These are phyloP conservation scores for Polytrichum commune DNA, from an alignment of 225 moss, liverwort and hornwort species.

Conservation along the genomic window DNA sequence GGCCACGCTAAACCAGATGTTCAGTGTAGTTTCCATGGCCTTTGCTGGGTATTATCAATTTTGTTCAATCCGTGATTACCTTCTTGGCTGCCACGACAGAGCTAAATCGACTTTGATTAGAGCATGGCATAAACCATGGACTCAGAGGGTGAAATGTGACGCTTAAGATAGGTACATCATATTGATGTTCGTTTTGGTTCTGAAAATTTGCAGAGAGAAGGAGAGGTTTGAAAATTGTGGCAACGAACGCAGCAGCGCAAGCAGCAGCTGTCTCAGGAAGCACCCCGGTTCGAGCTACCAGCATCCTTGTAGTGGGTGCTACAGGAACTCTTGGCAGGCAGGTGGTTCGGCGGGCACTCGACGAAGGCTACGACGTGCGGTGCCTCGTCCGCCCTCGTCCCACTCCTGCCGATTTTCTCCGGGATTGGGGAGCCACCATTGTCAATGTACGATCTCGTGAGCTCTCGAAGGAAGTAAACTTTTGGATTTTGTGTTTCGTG, in stretches of 20 bases:
- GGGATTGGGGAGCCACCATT: slow-evolving; percentile 89
- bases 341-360: slow-evolving; percentile 77
- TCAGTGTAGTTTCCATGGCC: too few species aligned
- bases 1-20: too few species aligned
- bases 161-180: too few species aligned
- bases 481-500: too few species aligned
- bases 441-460: slow-evolving; percentile 68
- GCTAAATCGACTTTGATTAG: too few species aligned
- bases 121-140: too few species aligned
- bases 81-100: too few species aligned
- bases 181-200: too few species aligned
- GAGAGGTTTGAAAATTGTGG: slow-evolving; percentile 14
- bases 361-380: slow-evolving; percentile 90
- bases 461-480: background rate
- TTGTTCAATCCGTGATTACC: too few species aligned
- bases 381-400: slow-evolving; percentile 88
- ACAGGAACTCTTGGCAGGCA: slow-evolving; percentile 88
- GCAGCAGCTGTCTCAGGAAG: slow-evolving; percentile 57
- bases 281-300: slow-evolving; percentile 76
- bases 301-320: slow-evolving; percentile 80
- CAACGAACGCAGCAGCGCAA: slow-evolving; percentile 17
- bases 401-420: slow-evolving; percentile 82
- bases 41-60: too few species aligned
- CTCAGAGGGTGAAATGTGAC: too few species aligned
- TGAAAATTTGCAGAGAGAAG: slow-evolving; percentile 2